Evolutionary conservation across 164 flowering plant species (phyloP), one percentile per base, ranked within the genome.

Genomic region (Liriodendron chinense): DNA sequence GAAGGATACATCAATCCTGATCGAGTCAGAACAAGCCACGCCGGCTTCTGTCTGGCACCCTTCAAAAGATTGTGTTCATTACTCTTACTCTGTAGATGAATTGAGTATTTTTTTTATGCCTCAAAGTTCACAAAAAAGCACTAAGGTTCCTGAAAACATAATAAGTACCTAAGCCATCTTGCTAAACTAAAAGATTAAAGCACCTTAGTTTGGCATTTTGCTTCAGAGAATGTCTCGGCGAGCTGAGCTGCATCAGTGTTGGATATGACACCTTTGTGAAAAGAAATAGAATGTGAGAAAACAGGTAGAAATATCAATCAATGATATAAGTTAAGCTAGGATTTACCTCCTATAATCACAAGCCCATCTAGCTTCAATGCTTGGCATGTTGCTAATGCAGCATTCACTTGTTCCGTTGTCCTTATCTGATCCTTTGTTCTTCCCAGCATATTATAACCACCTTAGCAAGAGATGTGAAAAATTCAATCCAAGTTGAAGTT

Each of bases 381-480:
- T 26, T 77, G 50, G 53, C 75, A 71, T 47, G 71, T 50, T 6
- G 21, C 66, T 22, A 53, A 28, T 65, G 75, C 75, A 26, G 74
- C 70, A 48, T 77, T 65, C 14, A 77, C 75, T 72, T 77, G 79
- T 43, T 75, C 72, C 1, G 53, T 75, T 70, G 78, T 75, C 56
- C 73, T 69, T 26, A 80, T 76, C 59, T 80, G 82, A 63, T 80
- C 82, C 47, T 68, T 80, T 28, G 82, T 76, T 26, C 82, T 64
- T 20, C 82, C 82, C 73, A 80, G 75, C 79, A 80, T 48, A 61
- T 73, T 74, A 73, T 76, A 80, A 59, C 82, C 82, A 76, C 82
- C 82, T 80, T 72, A 18, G 69, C 6, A 23, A 43, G 20, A 9
- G 43, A 34, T 16, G 13, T n/a, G 25, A 13, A 56, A 49, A 47